Percentiles rank a stretch among this genome's conserved stretches.
phyloP scores from a whole-genome alignment of 768 basidiomycete genomes.

The Vararia minispora region DNA sequence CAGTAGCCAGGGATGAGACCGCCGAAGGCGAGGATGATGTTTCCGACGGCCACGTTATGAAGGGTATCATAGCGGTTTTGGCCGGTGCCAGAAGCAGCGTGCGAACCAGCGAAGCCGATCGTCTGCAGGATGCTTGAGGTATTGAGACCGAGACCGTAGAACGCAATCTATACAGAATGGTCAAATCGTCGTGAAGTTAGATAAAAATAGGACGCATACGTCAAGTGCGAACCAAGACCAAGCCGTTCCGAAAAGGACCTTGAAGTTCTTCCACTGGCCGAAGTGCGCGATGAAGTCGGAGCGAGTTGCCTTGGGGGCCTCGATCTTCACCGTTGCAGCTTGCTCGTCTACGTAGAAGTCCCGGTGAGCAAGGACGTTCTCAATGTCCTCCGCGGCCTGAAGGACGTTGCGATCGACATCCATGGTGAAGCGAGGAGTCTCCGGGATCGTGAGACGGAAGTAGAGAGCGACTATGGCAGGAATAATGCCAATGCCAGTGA shows the following conservation, averaged over 20 bases:
- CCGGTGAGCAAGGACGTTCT: conserved; percentile 47
- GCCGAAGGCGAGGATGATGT: conserved; percentile 63
- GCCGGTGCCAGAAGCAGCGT: conserved; percentile 22
- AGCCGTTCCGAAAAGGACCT: conserved; percentile 65
- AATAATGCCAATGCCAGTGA: conserved; percentile 81
- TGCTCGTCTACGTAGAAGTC: conserved; percentile 40
- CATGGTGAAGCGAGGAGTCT: conserved; percentile 88
- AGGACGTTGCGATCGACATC: conserved; percentile 79
- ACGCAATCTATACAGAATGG: conserved; percentile 53
- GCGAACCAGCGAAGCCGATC: conserved; percentile 63
- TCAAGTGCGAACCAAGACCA: conserved; percentile 90
- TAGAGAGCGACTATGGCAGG: conserved; percentile 77
- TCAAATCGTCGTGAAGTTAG: conserved; percentile 17
- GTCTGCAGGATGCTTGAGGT: conserved; percentile 62
- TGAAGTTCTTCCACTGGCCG: conserved; percentile 63
- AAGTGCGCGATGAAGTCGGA: conserved; percentile 64
- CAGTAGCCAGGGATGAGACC: conserved; percentile 82
- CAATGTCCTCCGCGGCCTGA: conserved; percentile 65
- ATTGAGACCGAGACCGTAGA: conserved; percentile 85
- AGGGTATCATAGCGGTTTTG: conserved; percentile 42
- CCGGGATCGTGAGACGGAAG: conserved; percentile 89
- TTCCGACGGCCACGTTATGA: conserved; percentile 58
- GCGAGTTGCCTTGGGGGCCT: conserved; percentile 57
- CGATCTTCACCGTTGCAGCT: conserved; percentile 43
- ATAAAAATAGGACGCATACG: conserved; percentile 44